Percentiles rank a stretch among this genome's conserved stretches.
Evolutionary conservation across 1,284 basidiomycete species (phyloP).

Genomic region (Tremellales sp.): DNA sequence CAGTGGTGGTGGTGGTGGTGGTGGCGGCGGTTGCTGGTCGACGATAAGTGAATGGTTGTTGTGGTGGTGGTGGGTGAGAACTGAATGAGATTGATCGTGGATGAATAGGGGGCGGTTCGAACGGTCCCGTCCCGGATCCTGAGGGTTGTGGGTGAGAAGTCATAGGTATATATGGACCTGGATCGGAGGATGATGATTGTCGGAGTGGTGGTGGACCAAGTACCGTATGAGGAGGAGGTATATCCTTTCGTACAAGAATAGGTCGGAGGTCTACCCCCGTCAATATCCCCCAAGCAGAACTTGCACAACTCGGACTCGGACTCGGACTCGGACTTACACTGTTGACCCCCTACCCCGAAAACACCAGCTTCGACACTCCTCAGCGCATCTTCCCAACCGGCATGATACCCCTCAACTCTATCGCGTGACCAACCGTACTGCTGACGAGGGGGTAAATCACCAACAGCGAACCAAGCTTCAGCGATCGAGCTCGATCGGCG

Average conservation of each 20-base stretch:
- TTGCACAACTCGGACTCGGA: background rate
- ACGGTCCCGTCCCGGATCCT: too few relatives aligned
- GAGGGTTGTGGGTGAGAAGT: background rate
- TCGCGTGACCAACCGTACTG: slow-evolving; percentile 9
- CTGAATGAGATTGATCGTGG: background rate
- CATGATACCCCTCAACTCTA: slow-evolving; percentile 9
- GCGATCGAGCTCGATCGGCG: background rate
- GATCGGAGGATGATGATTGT: background rate
- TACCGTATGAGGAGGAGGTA: background rate
- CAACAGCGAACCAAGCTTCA: slow-evolving; percentile 12
- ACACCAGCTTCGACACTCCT: slow-evolving; percentile 14
- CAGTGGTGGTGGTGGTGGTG: background rate
- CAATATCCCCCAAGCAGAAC: background rate
- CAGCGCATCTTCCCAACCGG: slow-evolving; percentile 25
- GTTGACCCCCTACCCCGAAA: slow-evolving; percentile 10
- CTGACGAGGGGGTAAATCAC: slow-evolving; percentile 1
- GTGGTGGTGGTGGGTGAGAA: slow-evolving; percentile 1
- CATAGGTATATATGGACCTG: background rate
- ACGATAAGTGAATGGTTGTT: background rate
- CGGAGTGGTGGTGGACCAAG: background rate
- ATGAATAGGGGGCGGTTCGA: too few relatives aligned
- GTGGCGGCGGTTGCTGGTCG: slow-evolving; percentile 6
- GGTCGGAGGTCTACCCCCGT: background rate
- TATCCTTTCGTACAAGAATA: background rate
- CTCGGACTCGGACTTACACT: slow-evolving; percentile 12